phyloP scores from a whole-genome alignment of 148 eudicot genomes.

The Silene latifolia region DNA sequence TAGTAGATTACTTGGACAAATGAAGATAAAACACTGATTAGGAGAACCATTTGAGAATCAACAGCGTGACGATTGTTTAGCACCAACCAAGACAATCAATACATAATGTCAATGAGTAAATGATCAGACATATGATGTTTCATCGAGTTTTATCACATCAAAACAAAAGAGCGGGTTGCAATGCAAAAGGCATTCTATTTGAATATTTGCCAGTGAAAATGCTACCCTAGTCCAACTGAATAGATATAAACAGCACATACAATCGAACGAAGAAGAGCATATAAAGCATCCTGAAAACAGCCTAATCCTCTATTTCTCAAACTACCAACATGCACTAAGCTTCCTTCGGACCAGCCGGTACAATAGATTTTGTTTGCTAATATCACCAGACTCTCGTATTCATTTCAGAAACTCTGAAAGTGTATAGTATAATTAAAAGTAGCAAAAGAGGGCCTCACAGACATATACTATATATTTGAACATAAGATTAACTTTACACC shows the following conservation, averaged over 20 bases:
- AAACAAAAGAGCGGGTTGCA: background rate
- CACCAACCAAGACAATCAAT: background rate
- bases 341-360: too few relatives aligned
- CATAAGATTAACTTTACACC: too few relatives aligned
- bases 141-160: background rate
- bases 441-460: too few relatives aligned
- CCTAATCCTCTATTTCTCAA: background rate
- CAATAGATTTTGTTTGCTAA: background rate
- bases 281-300: background rate
- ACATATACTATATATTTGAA: too few relatives aligned
- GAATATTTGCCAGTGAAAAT: background rate
- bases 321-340: too few relatives aligned
- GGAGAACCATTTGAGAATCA: background rate
- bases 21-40: background rate
- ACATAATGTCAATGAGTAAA: background rate
- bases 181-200: background rate
- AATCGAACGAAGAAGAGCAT: background rate
- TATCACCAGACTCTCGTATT: background rate
- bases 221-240: background rate
- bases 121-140: background rate
- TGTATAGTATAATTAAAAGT: too few relatives aligned
- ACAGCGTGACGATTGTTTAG: background rate
- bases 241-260: background rate
- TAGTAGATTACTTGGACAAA: background rate
- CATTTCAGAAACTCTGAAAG: background rate